Base-by-base conservation (phyloP, 306 rosid species). In the Quercus rubra region DNA sequence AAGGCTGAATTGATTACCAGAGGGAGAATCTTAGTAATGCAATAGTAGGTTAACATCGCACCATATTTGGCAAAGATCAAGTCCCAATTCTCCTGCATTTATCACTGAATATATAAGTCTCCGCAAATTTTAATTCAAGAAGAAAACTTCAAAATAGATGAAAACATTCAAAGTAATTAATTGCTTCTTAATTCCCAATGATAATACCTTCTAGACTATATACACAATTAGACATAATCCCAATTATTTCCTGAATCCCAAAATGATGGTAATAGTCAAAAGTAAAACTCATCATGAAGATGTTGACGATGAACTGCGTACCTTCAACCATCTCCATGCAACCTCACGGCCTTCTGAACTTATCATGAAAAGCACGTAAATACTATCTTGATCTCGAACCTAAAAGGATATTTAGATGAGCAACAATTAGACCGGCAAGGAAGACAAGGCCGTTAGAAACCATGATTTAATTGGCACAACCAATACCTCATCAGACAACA, bases 71-170 rank as follows among this genome's bases (percentile, higher is more conserved):
- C 69, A 41, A 88, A 80, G 72, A 92, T 88, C 75, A 78, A 76
- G 27, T 86, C 97, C 94, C 90, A 88, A 19, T 92, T 90, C 57
- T 85, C 91, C 94, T 92, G 90, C 91, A 74, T 74, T 83, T 76
- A 33, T 76, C 67, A 66, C 80, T 78, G 31, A 74, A 54, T 9
- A 28, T 41, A n/a, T 25, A 58, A 28, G 17, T 58, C n/a, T 38
- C 46, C 11, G 1, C 61, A 28, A 8, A 66, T 52, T 67, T 64
- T 58, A 68, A 72, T 28, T 63, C 54, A 41, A 13, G 62, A 38
- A 30, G 59, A 71, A 71, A 55, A 2, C 58, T 49, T 58, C 52
- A 56, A 41, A 41, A 41, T 41, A 41, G 46, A 41, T 41, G 12
- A 41, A 41, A 41, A 41, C 46, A 41, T 8, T 41, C 46, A 8